Evolutionary conservation across 805 yeast genomes (phyloP), one percentile per base, ranked within the genome.

Genomic region (Sugiyamaella smithiae): DNA sequence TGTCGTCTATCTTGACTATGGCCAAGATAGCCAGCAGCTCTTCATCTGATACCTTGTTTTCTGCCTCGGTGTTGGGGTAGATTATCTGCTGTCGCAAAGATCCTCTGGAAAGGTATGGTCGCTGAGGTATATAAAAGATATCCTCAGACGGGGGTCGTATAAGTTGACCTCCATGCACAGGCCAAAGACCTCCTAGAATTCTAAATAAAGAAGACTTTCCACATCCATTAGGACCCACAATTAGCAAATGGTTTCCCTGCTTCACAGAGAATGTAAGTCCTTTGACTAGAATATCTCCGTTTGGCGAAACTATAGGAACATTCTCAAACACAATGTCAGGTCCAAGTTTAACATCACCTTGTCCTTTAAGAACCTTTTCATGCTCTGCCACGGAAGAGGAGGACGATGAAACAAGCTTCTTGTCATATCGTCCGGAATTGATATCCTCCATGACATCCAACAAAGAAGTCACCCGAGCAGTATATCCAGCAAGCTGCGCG

Each of bases 191-290:
- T 48, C 97, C 97, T 41, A 90, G 75, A 60, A 90, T 79, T 62
- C 98, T 78, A 66, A 90, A 90, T 49, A 90, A 70, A 0, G 97
- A 90, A 0, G 97, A 89, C 68, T 90, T 90, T 23, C 98, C 98
- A 54, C 96, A 86, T 1, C 98, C 98, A 62, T 90, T 90, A 11
- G 97, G 97, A 0, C 98, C 98, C 7, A 91, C 89, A 63, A 90
- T 89, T 46, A 90, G 73, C 44, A 90, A 71, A 66, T 90, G 93
- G 45, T 89, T 83, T 29, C 97, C 97, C 28, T 80, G 84, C 53
- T 83, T 78, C 46, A 90, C 78, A 44, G 82, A 76, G 65, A 90
- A 89, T 23, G 79, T 73, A 57, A 90, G 73, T 32, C 79, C 76
- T 38, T 78, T 72, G 19, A 86, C 82, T 40, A 90, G 72, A 0